phyloP scores from a whole-genome alignment of 2,329 filamentous ascomycete genomes.

The Ophidiomyces ophidiicola region DNA sequence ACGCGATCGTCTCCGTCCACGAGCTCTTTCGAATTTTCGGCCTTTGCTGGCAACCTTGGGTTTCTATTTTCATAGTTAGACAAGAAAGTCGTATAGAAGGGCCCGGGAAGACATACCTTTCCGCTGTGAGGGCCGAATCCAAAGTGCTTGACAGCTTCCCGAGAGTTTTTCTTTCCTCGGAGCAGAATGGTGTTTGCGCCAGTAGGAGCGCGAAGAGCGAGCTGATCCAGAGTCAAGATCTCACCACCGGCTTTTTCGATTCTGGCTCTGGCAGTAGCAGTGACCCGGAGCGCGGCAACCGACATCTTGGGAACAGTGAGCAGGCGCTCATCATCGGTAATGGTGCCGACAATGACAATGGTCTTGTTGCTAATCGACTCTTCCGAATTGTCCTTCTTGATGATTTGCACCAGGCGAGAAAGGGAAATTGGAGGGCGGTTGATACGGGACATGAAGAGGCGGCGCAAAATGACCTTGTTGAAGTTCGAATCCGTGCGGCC shows the following conservation, averaged over 20 bases:
- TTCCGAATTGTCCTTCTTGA: constrained; percentile 34
- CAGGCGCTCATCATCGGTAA: constrained; percentile 96
- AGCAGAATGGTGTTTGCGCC: constrained; percentile 95
- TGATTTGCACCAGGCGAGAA: constrained; percentile 69
- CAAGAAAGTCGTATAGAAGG: not conserved
- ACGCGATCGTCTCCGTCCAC: constrained; percentile 94
- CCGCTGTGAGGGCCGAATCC: constrained; percentile 94
- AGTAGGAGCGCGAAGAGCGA: constrained; percentile 87
- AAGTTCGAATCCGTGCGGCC: constrained; percentile 93
- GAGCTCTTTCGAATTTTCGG: constrained; percentile 97
- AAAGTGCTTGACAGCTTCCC: constrained; percentile 98
- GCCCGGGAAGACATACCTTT: constrained; percentile 56
- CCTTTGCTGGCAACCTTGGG: constrained; percentile 96
- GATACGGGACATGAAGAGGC: constrained; percentile 96
- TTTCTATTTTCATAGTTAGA: constrained; percentile 49
- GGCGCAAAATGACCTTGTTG: constrained; percentile 97
- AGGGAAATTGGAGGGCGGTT: constrained; percentile 93
- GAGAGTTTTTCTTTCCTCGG: constrained; percentile 93
- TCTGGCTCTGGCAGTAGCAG: constrained; percentile 84
- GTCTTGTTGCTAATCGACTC: constrained; percentile 57
- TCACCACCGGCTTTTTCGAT: constrained; percentile 90
- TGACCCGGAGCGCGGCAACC: constrained; percentile 92
- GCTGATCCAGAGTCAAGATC: constrained; percentile 90
- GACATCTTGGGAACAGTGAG: constrained; percentile 82
- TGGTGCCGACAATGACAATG: constrained; percentile 82